A percentile compares a stretch with the other conserved stretches of the same genome.
phyloP scores from a whole-genome alignment of 345 rosid species.

The Turnera subulata region DNA sequence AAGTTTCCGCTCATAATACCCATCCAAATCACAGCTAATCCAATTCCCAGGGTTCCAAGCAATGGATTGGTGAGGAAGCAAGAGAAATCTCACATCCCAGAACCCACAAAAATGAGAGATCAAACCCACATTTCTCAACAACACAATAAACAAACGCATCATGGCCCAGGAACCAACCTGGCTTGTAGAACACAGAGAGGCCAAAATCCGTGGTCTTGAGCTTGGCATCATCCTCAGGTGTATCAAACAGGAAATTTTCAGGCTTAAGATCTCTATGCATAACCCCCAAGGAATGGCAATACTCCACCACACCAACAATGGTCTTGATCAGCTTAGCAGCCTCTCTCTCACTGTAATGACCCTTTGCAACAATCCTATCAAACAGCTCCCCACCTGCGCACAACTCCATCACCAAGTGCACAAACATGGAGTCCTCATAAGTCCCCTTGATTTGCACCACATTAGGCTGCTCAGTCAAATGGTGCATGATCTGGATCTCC shows the following conservation, averaged over 20 bases:
- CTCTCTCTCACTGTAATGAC: slow-evolving; percentile 89
- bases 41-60: too few species aligned
- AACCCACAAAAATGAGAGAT: neutral
- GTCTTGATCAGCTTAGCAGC: slow-evolving; percentile 82
- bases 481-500: slow-evolving; percentile 99
- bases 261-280: slow-evolving; percentile 99
- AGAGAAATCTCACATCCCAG: neutral
- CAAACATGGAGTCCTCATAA: slow-evolving; percentile 84
- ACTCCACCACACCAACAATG: slow-evolving; percentile 85
- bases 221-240: slow-evolving; percentile 61
- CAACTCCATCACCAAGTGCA: slow-evolving; percentile 95
- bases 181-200: slow-evolving; percentile 85
- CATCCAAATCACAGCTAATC: too few species aligned
- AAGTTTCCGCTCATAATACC: too few species aligned
- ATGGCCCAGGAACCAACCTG: slow-evolving; percentile 43
- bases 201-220: slow-evolving; percentile 93
- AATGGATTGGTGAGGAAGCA: too few species aligned
- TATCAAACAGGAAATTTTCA: slow-evolving; percentile 93
- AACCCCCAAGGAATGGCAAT: slow-evolving; percentile 93
- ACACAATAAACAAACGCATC: neutral
- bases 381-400: slow-evolving; percentile 97
- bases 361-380: slow-evolving; percentile 86
- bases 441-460: slow-evolving; percentile 87
- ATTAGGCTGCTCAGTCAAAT: slow-evolving; percentile 71
- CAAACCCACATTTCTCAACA: neutral